Conservation (phyloP, 23 red algal genomes). For the Gracilaria gracilis region DNA sequence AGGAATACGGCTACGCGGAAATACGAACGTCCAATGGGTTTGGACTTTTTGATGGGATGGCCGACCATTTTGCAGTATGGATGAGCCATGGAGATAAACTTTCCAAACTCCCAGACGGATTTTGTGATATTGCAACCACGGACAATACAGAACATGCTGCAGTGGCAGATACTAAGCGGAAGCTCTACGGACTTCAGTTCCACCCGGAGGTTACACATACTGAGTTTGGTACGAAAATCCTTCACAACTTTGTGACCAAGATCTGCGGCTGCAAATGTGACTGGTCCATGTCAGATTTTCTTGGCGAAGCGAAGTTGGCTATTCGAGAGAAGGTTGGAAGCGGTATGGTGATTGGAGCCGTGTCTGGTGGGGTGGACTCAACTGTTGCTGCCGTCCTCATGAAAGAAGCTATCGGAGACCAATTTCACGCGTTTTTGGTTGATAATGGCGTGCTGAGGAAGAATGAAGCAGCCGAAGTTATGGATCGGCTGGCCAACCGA, state of each 20-base stretch:
- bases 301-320: slow-evolving; percentile 62
- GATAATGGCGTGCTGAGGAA: slow-evolving; percentile 96
- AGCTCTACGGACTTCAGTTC: slow-evolving; percentile 92
- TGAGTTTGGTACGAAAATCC: slow-evolving; percentile 77
- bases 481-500: slow-evolving; percentile 61
- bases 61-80: slow-evolving; percentile 72
- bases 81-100: slow-evolving; percentile 98
- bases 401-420: slow-evolving; percentile 84
- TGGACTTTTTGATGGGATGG: slow-evolving; percentile 79
- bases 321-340: slow-evolving; percentile 77
- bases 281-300: slow-evolving; percentile 92
- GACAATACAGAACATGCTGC: slow-evolving; percentile 85
- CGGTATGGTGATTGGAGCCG: slow-evolving; percentile 91
- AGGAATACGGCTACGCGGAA: slow-evolving; percentile 89
- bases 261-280: slow-evolving; percentile 89
- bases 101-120: slow-evolving; percentile 65
- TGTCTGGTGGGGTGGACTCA: slow-evolving; percentile 97
- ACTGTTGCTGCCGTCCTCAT: slow-evolving; percentile 95
- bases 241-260: slow-evolving; percentile 76
- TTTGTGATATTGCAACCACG: slow-evolving; percentile 72
- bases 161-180: slow-evolving; percentile 52
- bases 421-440: slow-evolving; percentile 94
- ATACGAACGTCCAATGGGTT: slow-evolving; percentile 8
- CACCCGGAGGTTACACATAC: slow-evolving; percentile 98
- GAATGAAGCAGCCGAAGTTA: slow-evolving; percentile 84